Percentiles rank a stretch among this genome's conserved stretches.
Conservation (phyloP, 805 yeast species). For the Yueomyces sinensis region DNA sequence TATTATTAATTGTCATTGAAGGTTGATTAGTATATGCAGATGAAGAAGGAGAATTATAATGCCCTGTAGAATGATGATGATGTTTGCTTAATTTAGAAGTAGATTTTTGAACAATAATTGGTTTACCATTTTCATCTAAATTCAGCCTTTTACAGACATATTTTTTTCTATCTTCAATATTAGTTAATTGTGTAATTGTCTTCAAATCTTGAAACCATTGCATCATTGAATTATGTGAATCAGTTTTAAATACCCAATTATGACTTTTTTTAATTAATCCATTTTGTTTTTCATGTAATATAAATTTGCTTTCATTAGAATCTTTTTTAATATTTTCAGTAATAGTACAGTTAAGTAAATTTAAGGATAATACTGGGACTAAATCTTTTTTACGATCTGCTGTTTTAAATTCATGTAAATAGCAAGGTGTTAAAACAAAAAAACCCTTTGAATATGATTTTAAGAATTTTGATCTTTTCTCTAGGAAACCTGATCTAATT, state of each 20-base stretch:
- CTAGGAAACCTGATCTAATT: conserved; percentile 69
- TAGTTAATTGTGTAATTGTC: conserved; percentile 46
- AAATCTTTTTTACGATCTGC: conserved; percentile 74
- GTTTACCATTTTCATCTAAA: conserved; percentile 1
- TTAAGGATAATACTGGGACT: conserved; percentile 69
- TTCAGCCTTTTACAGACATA: conserved; percentile 19
- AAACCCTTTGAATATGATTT: conserved; percentile 83
- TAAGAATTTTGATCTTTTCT: conserved; percentile 80
- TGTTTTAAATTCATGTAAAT: conserved; percentile 80
- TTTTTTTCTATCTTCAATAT: conserved; percentile 45
- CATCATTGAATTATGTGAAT: conserved; percentile 65
- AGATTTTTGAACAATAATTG: background rate
- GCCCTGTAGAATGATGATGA: too few relatives aligned
- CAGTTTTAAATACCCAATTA: conserved; percentile 87
- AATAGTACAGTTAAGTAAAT: conserved; percentile 67
- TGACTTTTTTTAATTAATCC: conserved; percentile 73
- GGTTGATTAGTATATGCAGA: too few relatives aligned
- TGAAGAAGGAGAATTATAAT: too few relatives aligned
- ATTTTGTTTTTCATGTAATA: conserved; percentile 60
- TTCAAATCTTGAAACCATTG: conserved; percentile 76
- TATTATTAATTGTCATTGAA: too few relatives aligned
- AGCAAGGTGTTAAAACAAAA: conserved; percentile 83
- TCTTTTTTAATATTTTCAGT: conserved; percentile 70
- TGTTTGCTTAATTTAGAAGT: background rate
- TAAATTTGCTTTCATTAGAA: conserved; percentile 54